Evolutionary conservation across 202 grass and related monocot genomes (phyloP).

Genomic region (Schoenoplectus tabernaemontani): DNA sequence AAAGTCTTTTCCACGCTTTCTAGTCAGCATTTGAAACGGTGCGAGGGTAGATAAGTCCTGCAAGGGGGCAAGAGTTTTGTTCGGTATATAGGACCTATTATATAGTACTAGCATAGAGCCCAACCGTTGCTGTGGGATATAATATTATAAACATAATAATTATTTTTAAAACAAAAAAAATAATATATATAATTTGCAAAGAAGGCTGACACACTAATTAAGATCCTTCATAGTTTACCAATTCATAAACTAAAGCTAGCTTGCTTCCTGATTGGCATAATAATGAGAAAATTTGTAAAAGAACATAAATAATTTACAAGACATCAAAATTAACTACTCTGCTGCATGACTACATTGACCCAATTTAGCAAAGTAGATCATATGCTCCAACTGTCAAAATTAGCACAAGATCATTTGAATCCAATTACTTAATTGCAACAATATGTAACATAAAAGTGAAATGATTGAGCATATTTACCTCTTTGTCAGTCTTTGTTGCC

Average conservation of each 20-base stretch:
- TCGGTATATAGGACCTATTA: too few relatives aligned
- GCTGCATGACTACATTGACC: slow-evolving; percentile 39
- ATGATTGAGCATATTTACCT: slow-evolving; percentile 30
- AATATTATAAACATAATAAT: too few relatives aligned
- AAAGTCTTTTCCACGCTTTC: not conserved
- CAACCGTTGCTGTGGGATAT: too few relatives aligned
- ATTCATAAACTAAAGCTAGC: too few relatives aligned
- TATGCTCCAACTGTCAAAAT: slow-evolving; percentile 46
- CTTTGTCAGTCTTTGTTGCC: slow-evolving; percentile 45
- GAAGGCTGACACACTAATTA: too few relatives aligned
- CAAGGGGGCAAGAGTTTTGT: not conserved
- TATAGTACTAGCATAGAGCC: too few relatives aligned
- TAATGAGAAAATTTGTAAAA: too few relatives aligned
- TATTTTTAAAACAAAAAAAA: too few relatives aligned
- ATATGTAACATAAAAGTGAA: not conserved
- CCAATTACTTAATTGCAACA: not conserved
- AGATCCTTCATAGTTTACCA: too few relatives aligned
- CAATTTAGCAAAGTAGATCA: slow-evolving; percentile 58
- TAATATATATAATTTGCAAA: too few relatives aligned
- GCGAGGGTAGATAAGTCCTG: not conserved
- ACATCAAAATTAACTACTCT: not conserved
- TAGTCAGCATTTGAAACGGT: not conserved
- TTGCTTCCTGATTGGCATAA: too few relatives aligned
- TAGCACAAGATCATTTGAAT: slow-evolving; percentile 1
- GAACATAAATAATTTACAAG: too few relatives aligned